A percentile compares a stretch with the other conserved stretches of the same genome.
Conservation (phyloP, 768 basidiomycete genomes). For the Mycena vitilis region DNA sequence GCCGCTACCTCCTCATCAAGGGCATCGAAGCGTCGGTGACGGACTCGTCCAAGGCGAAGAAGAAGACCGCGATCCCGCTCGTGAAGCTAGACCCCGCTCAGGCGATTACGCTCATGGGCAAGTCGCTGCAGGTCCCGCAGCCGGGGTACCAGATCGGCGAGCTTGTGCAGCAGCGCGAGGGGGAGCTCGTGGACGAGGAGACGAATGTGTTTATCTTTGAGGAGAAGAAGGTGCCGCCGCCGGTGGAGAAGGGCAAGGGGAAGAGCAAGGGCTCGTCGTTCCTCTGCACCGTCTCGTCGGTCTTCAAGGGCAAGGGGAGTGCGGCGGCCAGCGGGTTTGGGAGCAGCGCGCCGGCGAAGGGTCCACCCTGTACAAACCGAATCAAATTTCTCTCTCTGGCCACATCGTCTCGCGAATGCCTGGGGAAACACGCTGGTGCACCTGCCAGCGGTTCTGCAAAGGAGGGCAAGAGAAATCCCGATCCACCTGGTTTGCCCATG, state of each 20-base stretch:
- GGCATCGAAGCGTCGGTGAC: slow-evolving; percentile 12
- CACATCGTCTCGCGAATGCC: too few relatives aligned
- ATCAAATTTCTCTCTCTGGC: too few relatives aligned
- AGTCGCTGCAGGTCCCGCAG: slow-evolving; percentile 64
- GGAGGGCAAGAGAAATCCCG: too few relatives aligned
- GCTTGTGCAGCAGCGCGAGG: slow-evolving; percentile 54
- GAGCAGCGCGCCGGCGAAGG: slow-evolving; percentile 31
- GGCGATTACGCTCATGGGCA: slow-evolving; percentile 51
- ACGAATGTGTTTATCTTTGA: slow-evolving; percentile 63
- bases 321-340: slow-evolving; percentile 9
- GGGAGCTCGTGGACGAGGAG: slow-evolving; percentile 55
- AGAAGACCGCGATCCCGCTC: slow-evolving; percentile 47
- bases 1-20: slow-evolving; percentile 72
- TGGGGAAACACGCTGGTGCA: too few relatives aligned
- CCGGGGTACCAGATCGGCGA: slow-evolving; percentile 65
- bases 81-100: slow-evolving; percentile 64
- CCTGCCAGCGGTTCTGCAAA: too few relatives aligned
- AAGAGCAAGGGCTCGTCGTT: slow-evolving; percentile 31
- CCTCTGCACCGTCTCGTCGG: slow-evolving; percentile 17
- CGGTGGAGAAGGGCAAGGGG: slow-evolving; percentile 30
- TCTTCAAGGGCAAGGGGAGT: slow-evolving; percentile 27
- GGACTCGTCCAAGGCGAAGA: slow-evolving; percentile 30
- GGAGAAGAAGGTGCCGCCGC: slow-evolving; percentile 30
- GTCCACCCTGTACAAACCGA: too few relatives aligned
- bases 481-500: too few relatives aligned